Evolutionary conservation across 1,139 yeast genomes (phyloP), one percentile per base, ranked within the genome.

Genomic region (Taphrina betulina): DNA sequence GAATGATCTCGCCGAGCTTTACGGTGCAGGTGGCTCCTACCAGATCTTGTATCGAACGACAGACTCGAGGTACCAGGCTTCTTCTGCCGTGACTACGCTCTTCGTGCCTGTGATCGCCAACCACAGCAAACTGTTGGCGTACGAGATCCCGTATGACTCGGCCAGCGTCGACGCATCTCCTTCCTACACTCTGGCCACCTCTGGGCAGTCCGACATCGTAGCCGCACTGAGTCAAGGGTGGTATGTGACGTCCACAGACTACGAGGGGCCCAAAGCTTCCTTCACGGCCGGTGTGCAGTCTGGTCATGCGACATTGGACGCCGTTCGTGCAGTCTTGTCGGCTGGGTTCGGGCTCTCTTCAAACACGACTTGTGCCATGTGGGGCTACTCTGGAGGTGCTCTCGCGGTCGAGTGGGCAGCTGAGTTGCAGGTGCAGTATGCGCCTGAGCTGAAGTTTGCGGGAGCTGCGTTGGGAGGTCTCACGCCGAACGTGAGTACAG

Each of bases 351-450:
- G 35, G 40, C 61, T n/a, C 19, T 37, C 48, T 10, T 10, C 56
- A 8, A 55, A 62, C 36, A 57, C 42, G 55, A 59, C 23, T 22
- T 58, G 58, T 24, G 63, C 60, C 16, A 36, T 60, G 44, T 60
- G 61, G 65, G 71, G 71, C 5, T 68, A 66, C 61, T 66, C 69
- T n/a, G 69, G 69, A 5, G 71, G 69, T 17, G 64, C 68, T 0
- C 51, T 63, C 22, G 68, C 71, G 3, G 43, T 68, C 16, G 70
- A 66, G 20, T 65, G 68, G 68, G 70, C 70, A 10, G 65, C 66
- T 5, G 67, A 67, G 59, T 57, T 67, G 29, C 65, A 63, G 37
- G 57, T 55, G 1, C 26, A 58, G n/a, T 68, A 68, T 44, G 68
- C 69, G 10, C 69, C 70, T 2, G 70, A 68, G 20, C 37, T 62